phyloP scores from a whole-genome alignment of 2,329 filamentous ascomycete genomes.

The Cordyceps farinosa region DNA sequence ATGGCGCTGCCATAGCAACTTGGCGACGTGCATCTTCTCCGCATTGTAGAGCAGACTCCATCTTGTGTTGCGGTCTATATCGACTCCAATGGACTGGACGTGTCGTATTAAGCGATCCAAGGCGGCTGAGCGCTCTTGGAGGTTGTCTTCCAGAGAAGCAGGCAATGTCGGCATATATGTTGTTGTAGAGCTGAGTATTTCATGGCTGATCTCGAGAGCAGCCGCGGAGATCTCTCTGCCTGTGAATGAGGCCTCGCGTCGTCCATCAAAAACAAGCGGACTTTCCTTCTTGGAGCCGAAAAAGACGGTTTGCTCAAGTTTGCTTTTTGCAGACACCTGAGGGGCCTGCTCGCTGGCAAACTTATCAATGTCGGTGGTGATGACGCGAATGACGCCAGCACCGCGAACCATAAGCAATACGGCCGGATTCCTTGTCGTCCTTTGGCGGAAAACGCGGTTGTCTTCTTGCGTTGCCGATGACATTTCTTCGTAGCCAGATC shows the following conservation, averaged over 20 bases:
- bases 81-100: slow-evolving; percentile 61
- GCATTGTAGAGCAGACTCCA: slow-evolving; percentile 87
- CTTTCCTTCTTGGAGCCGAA: slow-evolving; percentile 80
- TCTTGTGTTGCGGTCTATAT: slow-evolving; percentile 63
- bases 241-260: slow-evolving; percentile 63
- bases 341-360: slow-evolving; percentile 57
- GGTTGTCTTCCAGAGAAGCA: slow-evolving; percentile 76
- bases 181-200: slow-evolving; percentile 75
- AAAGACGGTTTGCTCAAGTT: slow-evolving; percentile 92
- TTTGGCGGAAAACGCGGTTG: slow-evolving; percentile 47
- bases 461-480: slow-evolving; percentile 41
- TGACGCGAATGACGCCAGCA: slow-evolving; percentile 57
- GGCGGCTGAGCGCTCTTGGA: slow-evolving; percentile 68
- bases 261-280: slow-evolving; percentile 77
- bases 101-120: slow-evolving; percentile 72
- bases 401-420: slow-evolving; percentile 61
- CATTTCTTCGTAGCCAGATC: slow-evolving; percentile 61
- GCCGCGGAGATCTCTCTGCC: slow-evolving; percentile 70
- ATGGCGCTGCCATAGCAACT: slow-evolving; percentile 75
- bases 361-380: slow-evolving; percentile 55
- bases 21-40: slow-evolving; percentile 79
- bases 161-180: slow-evolving; percentile 69
- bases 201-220: slow-evolving; percentile 72
- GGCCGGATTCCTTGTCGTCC: slow-evolving; percentile 57
- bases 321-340: slow-evolving; percentile 75